phyloP scores from a whole-genome alignment of 345 rosid genomes.

The Aquilaria malaccensis region DNA sequence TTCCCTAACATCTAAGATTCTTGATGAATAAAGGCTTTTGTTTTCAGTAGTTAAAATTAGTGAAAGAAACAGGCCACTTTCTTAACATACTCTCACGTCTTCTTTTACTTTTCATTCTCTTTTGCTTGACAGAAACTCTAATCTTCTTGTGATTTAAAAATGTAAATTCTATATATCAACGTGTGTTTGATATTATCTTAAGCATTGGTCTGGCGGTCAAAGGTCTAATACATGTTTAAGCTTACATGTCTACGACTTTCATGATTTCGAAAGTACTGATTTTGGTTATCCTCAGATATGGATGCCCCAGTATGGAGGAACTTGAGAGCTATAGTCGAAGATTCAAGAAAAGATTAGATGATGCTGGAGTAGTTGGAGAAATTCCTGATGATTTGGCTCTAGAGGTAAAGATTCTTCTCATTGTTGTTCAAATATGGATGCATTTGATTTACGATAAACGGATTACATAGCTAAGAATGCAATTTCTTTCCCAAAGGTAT shows the following conservation, averaged over 20 bases:
- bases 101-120: too few relatives aligned
- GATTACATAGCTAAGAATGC: background rate
- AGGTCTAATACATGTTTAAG: too few relatives aligned
- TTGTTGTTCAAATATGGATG: background rate
- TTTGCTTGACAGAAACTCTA: too few relatives aligned
- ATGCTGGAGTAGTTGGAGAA: slow-evolving; percentile 52
- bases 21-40: background rate
- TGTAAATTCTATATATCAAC: too few relatives aligned
- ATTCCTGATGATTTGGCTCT: slow-evolving; percentile 80
- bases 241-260: too few relatives aligned
- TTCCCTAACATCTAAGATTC: background rate
- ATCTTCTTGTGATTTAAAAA: too few relatives aligned
- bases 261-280: too few relatives aligned
- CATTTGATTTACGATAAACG: background rate
- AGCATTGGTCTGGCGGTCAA: too few relatives aligned
- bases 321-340: slow-evolving; percentile 62
- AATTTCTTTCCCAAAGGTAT: slow-evolving; percentile 41
- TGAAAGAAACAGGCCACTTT: background rate
- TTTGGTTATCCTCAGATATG: slow-evolving; percentile 41
- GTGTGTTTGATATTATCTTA: too few relatives aligned
- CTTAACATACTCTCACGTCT: too few relatives aligned
- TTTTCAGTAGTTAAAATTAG: background rate
- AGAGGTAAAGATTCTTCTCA: slow-evolving; percentile 41
- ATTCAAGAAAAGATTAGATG: slow-evolving; percentile 72
- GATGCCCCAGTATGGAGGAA: slow-evolving; percentile 82